Base-by-base conservation (phyloP, 306 rosid genomes). In the Herpetospermum pedunculosum region DNA sequence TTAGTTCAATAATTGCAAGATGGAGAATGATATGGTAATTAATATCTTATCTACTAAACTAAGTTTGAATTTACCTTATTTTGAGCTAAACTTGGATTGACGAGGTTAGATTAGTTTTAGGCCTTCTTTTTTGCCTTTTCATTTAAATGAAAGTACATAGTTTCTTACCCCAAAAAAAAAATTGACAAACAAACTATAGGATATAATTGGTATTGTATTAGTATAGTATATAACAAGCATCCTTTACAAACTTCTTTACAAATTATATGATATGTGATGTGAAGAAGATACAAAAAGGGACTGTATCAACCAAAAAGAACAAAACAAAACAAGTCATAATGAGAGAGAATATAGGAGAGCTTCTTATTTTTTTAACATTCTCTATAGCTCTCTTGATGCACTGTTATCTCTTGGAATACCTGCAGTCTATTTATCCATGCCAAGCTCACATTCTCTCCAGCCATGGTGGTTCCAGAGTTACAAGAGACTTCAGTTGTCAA, bases 401-500 rank as follows among this genome's bases (percentile, higher is more conserved):
- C 78, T 46, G 88, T 86, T 14, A 88, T 85, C 60, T 82, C 87
- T 75, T 77, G 80, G 71, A 88, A 88, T 64, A 83, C 86, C 79
- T 86, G 85, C 81, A 88, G 59, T 80, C 92, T 83, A 76, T 78
- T 83, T 78, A 96, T 83, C 75, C 89, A 84, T 16, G 37, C 38
- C 16, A 64, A 47, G 54, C 40, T 80, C 58, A 76, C 28, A n/a
- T 77, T 78, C 59, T 82, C 85, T 55, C 69, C 81, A 16, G 43
- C 78, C 7, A 79, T 26, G 40, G 76, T 41, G 26, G 18, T 1
- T 9, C 21, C 40, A 64, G 70, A 72, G 12, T 44, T 74, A 5
- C 32, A 23, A 54, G 41, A 67, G 53, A 46, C 48, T 30, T 48
- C 89, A 23, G 63, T 23, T 14, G 75, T 19, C 67, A 78, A 63